phyloP scores from a whole-genome alignment of 202 grass and related monocot genomes.

The Bolboschoenoplectus hybrid region DNA sequence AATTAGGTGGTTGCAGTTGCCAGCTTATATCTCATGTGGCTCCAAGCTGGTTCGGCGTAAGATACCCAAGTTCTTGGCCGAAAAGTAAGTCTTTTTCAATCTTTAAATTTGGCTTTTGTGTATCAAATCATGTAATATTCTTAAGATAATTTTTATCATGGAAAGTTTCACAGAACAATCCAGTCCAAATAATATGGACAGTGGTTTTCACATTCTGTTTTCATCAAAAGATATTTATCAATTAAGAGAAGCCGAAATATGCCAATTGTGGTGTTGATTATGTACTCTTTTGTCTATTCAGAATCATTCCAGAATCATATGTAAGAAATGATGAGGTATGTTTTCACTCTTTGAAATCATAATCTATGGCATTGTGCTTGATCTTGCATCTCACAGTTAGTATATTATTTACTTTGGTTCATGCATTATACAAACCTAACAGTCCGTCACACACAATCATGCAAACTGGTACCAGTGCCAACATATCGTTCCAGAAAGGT shows the following conservation, averaged over 20 bases:
- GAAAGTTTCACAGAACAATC: not conserved
- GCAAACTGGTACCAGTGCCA: not conserved
- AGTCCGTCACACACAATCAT: not conserved
- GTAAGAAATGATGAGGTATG: conserved; percentile 45
- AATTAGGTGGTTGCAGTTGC: conserved; percentile 26
- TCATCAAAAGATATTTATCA: not conserved
- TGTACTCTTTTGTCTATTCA: conserved; percentile 34
- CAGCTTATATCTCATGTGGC: not conserved
- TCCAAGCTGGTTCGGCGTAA: conserved; percentile 10
- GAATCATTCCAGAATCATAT: conserved; percentile 38
- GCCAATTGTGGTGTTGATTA: not conserved
- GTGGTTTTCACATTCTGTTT: not conserved
- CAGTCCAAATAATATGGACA: not conserved
- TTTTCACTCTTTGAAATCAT: conserved; percentile 24
- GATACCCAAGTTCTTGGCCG: conserved; percentile 17
- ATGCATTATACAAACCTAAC: not conserved
- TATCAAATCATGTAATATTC: not conserved
- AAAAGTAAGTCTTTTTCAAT: conserved; percentile 16
- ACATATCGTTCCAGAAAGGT: not conserved
- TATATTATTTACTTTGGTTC: not conserved
- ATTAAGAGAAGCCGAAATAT: not conserved
- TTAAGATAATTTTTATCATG: not conserved
- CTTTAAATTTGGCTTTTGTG: not conserved
- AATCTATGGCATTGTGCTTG: not conserved
- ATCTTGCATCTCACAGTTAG: not conserved